Evolutionary conservation across 176 grass and related monocot species (phyloP).

Genomic region (Thinopyrum elongatum): DNA sequence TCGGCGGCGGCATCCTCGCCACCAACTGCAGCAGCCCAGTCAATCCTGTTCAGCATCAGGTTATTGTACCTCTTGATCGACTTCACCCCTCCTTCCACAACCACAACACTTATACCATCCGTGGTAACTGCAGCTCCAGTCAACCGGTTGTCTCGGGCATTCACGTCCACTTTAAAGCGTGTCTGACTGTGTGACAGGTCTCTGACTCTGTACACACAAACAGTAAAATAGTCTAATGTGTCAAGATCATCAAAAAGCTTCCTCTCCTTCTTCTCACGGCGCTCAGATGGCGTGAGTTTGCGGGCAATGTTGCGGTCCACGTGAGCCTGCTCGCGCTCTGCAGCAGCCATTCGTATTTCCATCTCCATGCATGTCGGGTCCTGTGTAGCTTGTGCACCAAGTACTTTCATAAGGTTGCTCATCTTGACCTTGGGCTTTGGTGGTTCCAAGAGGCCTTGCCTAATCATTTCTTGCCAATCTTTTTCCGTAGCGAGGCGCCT

Average conservation of each 20-base stretch:
- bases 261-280: constrained; percentile 78
- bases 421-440: constrained; percentile 98
- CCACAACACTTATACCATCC: constrained; percentile 74
- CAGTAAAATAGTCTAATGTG: constrained; percentile 54
- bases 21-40: constrained; percentile 63
- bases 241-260: constrained; percentile 86
- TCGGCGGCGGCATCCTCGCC: constrained; percentile 47
- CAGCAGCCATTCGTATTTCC: constrained; percentile 79
- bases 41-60: constrained; percentile 84
- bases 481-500: constrained; percentile 92
- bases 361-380: constrained; percentile 88
- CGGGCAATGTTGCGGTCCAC: constrained; percentile 79
- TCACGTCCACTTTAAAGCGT: constrained; percentile 88
- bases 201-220: constrained; percentile 85
- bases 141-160: constrained; percentile 82
- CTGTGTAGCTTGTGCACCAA: constrained; percentile 80
- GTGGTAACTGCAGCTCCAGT: constrained; percentile 69
- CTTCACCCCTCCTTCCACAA: constrained; percentile 92
- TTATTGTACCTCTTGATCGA: constrained; percentile 91
- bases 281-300: constrained; percentile 86
- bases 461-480: constrained; percentile 98
- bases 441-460: constrained; percentile 93
- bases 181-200: constrained; percentile 76
- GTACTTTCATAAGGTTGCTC: constrained; percentile 99
- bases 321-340: constrained; percentile 94